phyloP scores from a whole-genome alignment of 2,329 filamentous ascomycete genomes.

The Septoria petroselini region DNA sequence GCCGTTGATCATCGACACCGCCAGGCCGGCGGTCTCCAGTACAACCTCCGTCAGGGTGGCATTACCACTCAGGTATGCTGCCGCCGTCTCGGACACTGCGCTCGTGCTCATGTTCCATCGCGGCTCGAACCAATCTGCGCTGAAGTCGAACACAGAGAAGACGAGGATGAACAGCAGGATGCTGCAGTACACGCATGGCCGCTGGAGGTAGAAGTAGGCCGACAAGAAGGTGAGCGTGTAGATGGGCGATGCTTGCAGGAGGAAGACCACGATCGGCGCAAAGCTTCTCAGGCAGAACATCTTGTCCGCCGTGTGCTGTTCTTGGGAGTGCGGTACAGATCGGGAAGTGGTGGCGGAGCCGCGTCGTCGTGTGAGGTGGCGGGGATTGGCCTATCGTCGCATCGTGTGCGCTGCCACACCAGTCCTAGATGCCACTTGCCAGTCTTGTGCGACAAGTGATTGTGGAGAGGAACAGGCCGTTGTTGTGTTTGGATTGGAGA shows the following conservation, averaged over 20 bases:
- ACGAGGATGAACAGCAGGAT: conserved; percentile 93
- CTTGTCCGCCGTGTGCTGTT: not conserved
- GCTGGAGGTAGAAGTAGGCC: conserved; percentile 92
- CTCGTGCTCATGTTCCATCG: conserved; percentile 42
- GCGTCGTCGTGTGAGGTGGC: no score
- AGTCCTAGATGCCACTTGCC: no score
- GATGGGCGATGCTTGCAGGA: conserved; percentile 43
- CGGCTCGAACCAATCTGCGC: conserved; percentile 90
- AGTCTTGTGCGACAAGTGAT: no score
- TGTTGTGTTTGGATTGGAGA: no score
- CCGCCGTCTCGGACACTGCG: conserved; percentile 40
- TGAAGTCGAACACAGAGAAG: conserved; percentile 91
- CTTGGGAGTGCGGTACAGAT: not conserved
- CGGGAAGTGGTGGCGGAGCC: no score
- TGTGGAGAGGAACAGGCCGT: no score
- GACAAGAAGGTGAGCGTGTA: conserved; percentile 60
- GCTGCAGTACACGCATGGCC: conserved; percentile 96
- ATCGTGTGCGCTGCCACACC: no score
- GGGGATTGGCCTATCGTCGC: no score
- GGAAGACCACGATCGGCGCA: not conserved
- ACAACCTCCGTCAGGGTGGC: conserved; percentile 45
- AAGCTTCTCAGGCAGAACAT: no score
- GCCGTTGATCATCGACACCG: conserved; percentile 58
- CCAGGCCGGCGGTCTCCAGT: conserved; percentile 62
- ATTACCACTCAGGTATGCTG: conserved; percentile 34